Evolutionary conservation across 176 grass and related monocot species (phyloP).

Genomic region (Avena eriantha): DNA sequence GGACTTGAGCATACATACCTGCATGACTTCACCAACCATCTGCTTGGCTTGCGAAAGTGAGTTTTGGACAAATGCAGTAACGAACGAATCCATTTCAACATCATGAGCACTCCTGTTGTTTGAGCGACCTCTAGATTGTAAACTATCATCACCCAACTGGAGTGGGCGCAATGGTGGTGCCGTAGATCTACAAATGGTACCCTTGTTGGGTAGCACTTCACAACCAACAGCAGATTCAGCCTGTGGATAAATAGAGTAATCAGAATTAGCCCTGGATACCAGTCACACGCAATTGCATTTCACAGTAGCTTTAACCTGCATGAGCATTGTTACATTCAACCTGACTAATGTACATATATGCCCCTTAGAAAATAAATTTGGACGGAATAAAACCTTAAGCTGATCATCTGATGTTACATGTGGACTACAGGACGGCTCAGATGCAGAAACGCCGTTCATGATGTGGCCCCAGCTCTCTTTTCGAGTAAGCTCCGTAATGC

Average conservation of each 20-base stretch:
- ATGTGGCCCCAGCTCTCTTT: slow-evolving; percentile 36
- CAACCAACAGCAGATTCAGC: slow-evolving; percentile 22
- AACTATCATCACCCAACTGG: not conserved
- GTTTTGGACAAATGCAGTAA: slow-evolving; percentile 51
- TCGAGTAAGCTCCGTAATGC: slow-evolving; percentile 31
- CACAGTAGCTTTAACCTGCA: slow-evolving; percentile 15
- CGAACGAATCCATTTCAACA: slow-evolving; percentile 41
- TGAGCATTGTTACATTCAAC: slow-evolving; percentile 1
- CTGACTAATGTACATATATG: slow-evolving; percentile 4
- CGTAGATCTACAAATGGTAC: not conserved
- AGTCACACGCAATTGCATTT: slow-evolving; percentile 26
- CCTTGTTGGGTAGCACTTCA: slow-evolving; percentile 31
- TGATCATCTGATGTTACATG: slow-evolving; percentile 30
- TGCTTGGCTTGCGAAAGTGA: slow-evolving; percentile 52
- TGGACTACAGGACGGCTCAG: slow-evolving; percentile 17
- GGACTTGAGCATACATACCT: slow-evolving; percentile 49
- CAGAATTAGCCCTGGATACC: slow-evolving; percentile 29
- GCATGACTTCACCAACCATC: slow-evolving; percentile 49
- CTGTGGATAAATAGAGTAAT: slow-evolving; percentile 41
- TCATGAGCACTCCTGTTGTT: slow-evolving; percentile 27
- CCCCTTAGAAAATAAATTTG: slow-evolving; percentile 27
- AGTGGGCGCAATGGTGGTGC: not conserved
- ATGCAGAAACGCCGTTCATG: slow-evolving; percentile 38
- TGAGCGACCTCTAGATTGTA: slow-evolving; percentile 12
- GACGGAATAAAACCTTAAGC: slow-evolving; percentile 37